Base-by-base conservation (phyloP, 495 filamentous ascomycete genomes). In the Aspergillus kassunensis region DNA sequence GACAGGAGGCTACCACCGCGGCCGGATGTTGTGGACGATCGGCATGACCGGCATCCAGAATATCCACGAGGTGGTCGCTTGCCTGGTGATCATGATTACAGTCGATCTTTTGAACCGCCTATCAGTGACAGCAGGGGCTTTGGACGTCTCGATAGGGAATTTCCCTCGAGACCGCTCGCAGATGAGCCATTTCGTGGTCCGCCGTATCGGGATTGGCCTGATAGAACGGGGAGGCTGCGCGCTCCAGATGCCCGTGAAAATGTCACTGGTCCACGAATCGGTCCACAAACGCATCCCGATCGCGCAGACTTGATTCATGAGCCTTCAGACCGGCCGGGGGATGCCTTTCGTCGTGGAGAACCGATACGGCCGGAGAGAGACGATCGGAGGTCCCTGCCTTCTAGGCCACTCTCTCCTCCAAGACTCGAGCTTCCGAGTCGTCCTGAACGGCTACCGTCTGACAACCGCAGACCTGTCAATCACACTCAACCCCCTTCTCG, bases 181-280 rank as follows among this genome's bases (percentile, higher is more conserved):
- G 72, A 76, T 13, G 73, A 76, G n/a, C 63, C 69, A 10, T 74
- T 73, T 63, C 73, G 67, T 34, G 66, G 65, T 1, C 61, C 63
- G n/a, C 44, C 65, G 13, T 61, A 70, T 46, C 69, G 70, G 20
- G 73, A 74, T 8, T 73, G 71, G 71, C 61, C 62, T 39, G 71
- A 72, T 46, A 67, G 71, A 12, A 36, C 63, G n/a, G 66, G 66
- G 16, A 67, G 68, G 12, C 53, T 65, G 35, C 67, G 70, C 11
- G 55, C 63, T 48, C 44, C 58, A 4, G 58, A 62, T 36, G 61
- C 54, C 18, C 51, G 59, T 25, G 62, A 62, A 15, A 25, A 20
- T 20, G 51, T 42, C 1, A 19, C 50, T 37, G 40, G 25, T 23
- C 42, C 49, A 37, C 63, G 66, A 23, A 12, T 60, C 15, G 58